These are phyloP conservation scores for Rhodosporidiobolus odoratus DNA, from an alignment of 768 basidiomycete genomes.

Conservation along the genomic window DNA sequence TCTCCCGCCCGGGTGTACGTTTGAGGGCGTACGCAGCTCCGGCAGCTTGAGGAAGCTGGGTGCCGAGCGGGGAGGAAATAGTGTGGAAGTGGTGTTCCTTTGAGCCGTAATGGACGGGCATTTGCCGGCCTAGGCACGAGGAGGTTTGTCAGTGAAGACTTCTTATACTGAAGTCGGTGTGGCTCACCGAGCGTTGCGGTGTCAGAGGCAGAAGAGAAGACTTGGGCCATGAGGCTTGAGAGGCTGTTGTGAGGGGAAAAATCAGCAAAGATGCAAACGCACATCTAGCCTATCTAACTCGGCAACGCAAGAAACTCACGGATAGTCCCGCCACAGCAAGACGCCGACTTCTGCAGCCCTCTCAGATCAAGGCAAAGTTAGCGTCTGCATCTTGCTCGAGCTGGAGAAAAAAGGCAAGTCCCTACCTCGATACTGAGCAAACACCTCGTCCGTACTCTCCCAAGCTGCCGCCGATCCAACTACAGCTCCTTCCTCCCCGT, in stretches of 20 bases:
- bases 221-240: slow-evolving; percentile 81
- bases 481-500: slow-evolving; percentile 29
- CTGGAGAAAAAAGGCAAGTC: not conserved
- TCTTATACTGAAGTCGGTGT: not conserved
- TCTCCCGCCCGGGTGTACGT: slow-evolving; percentile 62
- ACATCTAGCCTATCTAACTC: too few species aligned
- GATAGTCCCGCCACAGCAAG: slow-evolving; percentile 78
- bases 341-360: slow-evolving; percentile 55
- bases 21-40: slow-evolving; percentile 86
- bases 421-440: slow-evolving; percentile 90
- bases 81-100: slow-evolving; percentile 80
- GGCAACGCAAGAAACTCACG: slow-evolving; percentile 33
- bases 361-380: not conserved
- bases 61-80: slow-evolving; percentile 87
- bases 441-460: slow-evolving; percentile 76
- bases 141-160: too few species aligned
- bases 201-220: slow-evolving; percentile 81
- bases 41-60: slow-evolving; percentile 81
- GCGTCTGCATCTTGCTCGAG: too few species aligned
- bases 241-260: slow-evolving; percentile 43
- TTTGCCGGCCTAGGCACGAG: slow-evolving; percentile 25
- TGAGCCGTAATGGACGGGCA: slow-evolving; percentile 72
- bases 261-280: too few species aligned
- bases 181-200: slow-evolving; percentile 67
- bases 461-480: slow-evolving; percentile 69